phyloP scores from a whole-genome alignment of 2,329 filamentous ascomycete genomes.

The Beauveria varroae region DNA sequence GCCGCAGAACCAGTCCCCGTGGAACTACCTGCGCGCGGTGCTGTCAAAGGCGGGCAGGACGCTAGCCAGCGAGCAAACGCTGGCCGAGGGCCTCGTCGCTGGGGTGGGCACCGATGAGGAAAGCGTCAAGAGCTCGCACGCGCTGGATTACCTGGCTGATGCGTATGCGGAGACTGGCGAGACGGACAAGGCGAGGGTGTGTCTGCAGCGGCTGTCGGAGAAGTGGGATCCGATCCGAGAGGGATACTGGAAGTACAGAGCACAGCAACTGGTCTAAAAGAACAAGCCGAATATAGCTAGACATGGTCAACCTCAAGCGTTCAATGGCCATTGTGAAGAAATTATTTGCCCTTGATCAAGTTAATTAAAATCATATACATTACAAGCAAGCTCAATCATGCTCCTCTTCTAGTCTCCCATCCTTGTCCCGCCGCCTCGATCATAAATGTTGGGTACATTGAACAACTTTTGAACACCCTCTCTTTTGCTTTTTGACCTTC shows the following conservation, averaged over 20 bases:
- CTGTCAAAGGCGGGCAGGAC: conserved; percentile 56
- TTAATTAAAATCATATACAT: not conserved
- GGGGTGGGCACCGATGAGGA: conserved; percentile 39
- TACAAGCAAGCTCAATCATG: not conserved
- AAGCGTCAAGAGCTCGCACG: conserved; percentile 54
- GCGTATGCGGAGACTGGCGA: conserved; percentile 52
- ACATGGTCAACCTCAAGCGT: no score
- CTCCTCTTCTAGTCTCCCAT: not conserved
- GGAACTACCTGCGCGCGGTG: conserved; percentile 83
- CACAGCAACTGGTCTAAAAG: conserved; percentile 18
- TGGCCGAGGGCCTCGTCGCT: conserved; percentile 44
- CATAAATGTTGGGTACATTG: no score
- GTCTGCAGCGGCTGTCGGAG: conserved; percentile 65
- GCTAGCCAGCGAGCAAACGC: conserved; percentile 37
- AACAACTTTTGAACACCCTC: no score
- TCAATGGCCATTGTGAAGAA: no score
- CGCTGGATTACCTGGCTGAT: conserved; percentile 65
- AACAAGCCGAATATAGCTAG: no score
- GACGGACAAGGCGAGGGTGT: conserved; percentile 56
- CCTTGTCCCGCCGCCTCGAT: not conserved
- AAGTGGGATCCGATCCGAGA: conserved; percentile 87
- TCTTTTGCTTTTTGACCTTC: no score
- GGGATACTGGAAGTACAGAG: conserved; percentile 78
- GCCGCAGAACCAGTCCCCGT: conserved; percentile 89
- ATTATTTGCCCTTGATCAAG: no score